Evolutionary conservation across 495 filamentous ascomycete species (phyloP).

Genomic region (Podospora sp.): DNA sequence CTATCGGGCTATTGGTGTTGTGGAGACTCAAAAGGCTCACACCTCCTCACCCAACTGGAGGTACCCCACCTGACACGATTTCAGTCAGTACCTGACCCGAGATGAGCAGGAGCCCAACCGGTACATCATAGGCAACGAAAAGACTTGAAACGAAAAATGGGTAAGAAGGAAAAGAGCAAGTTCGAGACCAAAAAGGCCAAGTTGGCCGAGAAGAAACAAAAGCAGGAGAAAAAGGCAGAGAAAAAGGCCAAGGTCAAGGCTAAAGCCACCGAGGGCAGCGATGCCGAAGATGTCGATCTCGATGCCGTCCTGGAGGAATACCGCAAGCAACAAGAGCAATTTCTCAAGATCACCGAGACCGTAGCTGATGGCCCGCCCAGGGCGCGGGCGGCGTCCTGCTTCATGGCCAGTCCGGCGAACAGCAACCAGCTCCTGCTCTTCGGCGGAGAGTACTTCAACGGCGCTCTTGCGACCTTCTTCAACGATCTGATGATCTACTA

Average conservation of each 20-base stretch:
- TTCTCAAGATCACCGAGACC: conserved; percentile 88
- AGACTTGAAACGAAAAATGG: conserved; percentile 39
- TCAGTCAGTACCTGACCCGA: background rate
- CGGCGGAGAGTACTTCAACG: conserved; percentile 76
- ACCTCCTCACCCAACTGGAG: background rate
- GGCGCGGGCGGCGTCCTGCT: conserved; percentile 73
- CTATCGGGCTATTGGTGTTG: background rate
- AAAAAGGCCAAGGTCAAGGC: conserved; percentile 62
- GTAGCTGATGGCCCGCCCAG: conserved; percentile 70
- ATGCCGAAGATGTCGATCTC: conserved; percentile 89
- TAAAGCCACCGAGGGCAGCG: conserved; percentile 66
- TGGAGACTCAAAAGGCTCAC: background rate
- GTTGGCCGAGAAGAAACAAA: conserved; percentile 64
- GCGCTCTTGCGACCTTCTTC: conserved; percentile 64
- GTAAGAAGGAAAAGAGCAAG: conserved; percentile 64
- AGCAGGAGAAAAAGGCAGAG: conserved; percentile 65
- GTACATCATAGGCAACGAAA: background rate
- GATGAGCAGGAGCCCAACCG: background rate
- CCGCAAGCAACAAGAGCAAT: conserved; percentile 78
- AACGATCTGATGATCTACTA: conserved; percentile 85
- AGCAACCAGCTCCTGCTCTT: conserved; percentile 89
- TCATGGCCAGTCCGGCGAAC: conserved; percentile 83
- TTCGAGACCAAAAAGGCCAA: conserved; percentile 62
- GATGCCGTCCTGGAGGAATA: conserved; percentile 97
- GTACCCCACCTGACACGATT: background rate